phyloP scores from a whole-genome alignment of 768 basidiomycete genomes.

The Lyophyllum shimeji region DNA sequence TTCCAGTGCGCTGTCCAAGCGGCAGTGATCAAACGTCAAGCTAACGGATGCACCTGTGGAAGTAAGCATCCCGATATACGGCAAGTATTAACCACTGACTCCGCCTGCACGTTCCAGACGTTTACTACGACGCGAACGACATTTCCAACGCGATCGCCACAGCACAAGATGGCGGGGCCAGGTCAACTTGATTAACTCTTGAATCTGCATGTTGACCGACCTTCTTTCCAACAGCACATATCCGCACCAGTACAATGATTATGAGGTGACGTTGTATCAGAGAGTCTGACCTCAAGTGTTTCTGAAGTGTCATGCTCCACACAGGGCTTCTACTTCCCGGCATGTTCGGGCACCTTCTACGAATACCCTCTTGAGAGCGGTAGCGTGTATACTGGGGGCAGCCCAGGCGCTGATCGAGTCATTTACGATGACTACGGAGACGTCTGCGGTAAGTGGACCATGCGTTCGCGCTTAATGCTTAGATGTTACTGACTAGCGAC shows the following conservation, averaged over 20 bases:
- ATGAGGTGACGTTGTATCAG: conserved; percentile 17
- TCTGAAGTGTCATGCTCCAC: background rate
- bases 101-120: background rate
- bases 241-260: conserved; percentile 25
- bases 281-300: background rate
- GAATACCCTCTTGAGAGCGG: conserved; percentile 26
- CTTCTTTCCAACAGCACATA: conserved; percentile 17
- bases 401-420: conserved; percentile 29
- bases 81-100: background rate
- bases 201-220: background rate
- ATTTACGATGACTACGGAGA: conserved; percentile 24
- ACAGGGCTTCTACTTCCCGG: conserved; percentile 25
- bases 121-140: conserved; percentile 17
- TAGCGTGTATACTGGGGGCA: conserved; percentile 22
- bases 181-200: conserved; percentile 10
- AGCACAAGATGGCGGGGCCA: conserved; percentile 21
- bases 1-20: conserved; percentile 15
- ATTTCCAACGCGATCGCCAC: conserved; percentile 18
- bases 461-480: background rate
- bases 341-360: conserved; percentile 23
- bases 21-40: conserved; percentile 18
- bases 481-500: background rate
- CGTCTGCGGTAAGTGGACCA: conserved; percentile 24
- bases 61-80: conserved; percentile 8
- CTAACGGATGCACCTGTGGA: conserved; percentile 22